Base-by-base conservation (phyloP, 2,329 filamentous ascomycete genomes). In the Xylaria sp. region DNA sequence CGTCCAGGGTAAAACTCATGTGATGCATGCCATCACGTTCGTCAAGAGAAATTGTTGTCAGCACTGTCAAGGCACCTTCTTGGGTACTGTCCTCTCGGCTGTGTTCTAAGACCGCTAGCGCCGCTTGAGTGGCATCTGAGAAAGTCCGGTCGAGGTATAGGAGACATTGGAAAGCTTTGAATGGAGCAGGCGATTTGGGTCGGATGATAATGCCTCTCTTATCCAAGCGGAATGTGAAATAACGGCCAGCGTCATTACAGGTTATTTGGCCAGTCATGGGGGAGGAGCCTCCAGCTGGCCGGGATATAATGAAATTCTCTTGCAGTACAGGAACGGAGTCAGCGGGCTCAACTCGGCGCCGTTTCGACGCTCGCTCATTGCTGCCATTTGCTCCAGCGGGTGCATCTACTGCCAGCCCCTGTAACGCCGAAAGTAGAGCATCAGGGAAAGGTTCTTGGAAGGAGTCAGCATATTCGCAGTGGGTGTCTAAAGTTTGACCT, bases 21-120 rank as follows among this genome's bases (percentile, higher is more conserved):
- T 68, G 70, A 2, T 79, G 74, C 55, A 69, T 66, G 1, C 68
- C 72, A 6, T 71, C 71, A 5, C 68, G 71, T 59, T 74, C 73
- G 8, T 79, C 71, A 14, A 84, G 64, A 4, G 63, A 61, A 21
- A 83, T 62, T 4, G 80, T 71, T 4, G 68, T 71, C 8, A 74
- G 74, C 81, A 81, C 83, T 0, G 61, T 66, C 27, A 85, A 70
- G 6, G 70, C 70, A 53, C 65, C 74, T 30, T 75, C 70, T 9
- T 73, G 61, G 12, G 54, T 57, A 2, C 65, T 63, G 8, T 62
- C 64, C 8, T 73, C 70, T 56, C 67, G 69, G 27, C 67, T 70
- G 12, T n/a, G 59, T 24, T 51, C 39, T 4, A 71, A 5, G 11
- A 75, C 67, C 14, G 64, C 47, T 3, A 75, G 53, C 30, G 71